A percentile compares a stretch with the other conserved stretches of the same genome.
phyloP scores from a whole-genome alignment of 768 basidiomycete genomes.

The Mycena filopes region DNA sequence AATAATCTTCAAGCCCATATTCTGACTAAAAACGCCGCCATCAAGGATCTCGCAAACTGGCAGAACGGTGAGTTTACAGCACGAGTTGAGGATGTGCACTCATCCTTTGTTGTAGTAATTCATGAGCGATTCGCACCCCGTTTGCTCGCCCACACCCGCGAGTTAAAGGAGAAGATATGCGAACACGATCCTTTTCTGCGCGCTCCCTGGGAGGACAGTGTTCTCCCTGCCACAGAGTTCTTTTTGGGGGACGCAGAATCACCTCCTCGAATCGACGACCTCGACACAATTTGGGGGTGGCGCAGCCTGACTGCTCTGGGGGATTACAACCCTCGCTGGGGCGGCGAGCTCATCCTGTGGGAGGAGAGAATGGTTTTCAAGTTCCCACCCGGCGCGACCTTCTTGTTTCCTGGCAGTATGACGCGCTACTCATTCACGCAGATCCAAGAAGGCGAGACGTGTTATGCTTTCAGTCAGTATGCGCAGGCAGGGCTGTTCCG shows the following conservation, averaged over 20 bases:
- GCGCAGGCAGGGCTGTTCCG: not conserved
- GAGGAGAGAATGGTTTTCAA: not conserved
- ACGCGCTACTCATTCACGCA: slow-evolving; percentile 6
- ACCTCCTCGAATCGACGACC: not conserved
- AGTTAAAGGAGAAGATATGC: not conserved
- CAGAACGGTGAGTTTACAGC: too few species aligned
- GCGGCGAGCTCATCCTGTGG: slow-evolving; percentile 3
- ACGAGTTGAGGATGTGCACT: too few species aligned
- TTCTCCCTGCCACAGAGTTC: not conserved
- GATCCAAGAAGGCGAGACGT: not conserved
- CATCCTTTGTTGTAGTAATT: not conserved
- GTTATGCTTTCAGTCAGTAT: not conserved
- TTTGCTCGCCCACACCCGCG: not conserved
- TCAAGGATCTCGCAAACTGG: too few species aligned
- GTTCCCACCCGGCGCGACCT: not conserved
- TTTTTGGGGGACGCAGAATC: not conserved
- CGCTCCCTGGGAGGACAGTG: not conserved
- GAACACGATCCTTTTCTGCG: not conserved
- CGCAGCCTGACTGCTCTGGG: not conserved
- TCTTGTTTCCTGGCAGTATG: not conserved
- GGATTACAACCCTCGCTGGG: not conserved
- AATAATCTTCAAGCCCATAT: too few species aligned
- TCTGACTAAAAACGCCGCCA: too few species aligned
- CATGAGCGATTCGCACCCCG: not conserved
- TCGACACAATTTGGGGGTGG: not conserved